Evolutionary conservation across 75 land plant genomes (phyloP).

Genomic region (Pinus taeda): DNA sequence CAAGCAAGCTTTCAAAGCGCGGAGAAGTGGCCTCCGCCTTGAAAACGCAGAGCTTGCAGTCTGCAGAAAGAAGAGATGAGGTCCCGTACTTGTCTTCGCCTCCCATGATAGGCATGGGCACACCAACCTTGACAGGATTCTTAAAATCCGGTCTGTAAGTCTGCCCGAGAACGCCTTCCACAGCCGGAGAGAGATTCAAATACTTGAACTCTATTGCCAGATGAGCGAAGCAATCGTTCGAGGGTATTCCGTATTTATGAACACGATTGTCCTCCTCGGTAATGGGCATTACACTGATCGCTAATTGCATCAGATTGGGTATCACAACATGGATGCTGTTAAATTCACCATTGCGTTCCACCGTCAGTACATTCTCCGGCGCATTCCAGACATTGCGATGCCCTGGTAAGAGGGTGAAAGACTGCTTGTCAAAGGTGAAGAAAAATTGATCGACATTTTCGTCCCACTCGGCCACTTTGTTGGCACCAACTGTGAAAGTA

Average conservation of each 20-base stretch:
- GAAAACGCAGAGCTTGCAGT: slow-evolving; percentile 30
- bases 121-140: slow-evolving; percentile 62
- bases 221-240: slow-evolving; percentile 51
- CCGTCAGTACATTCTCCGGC: neutral
- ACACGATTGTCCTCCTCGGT: slow-evolving; percentile 20
- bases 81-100: slow-evolving; percentile 61
- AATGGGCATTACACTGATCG: slow-evolving; percentile 25
- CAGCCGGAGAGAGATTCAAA: slow-evolving; percentile 22
- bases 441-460: slow-evolving; percentile 20
- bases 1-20: neutral
- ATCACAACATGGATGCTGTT: slow-evolving; percentile 24
- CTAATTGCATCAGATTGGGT: slow-evolving; percentile 10
- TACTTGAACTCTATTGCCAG: slow-evolving; percentile 53
- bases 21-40: neutral
- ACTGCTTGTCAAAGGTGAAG: slow-evolving; percentile 20
- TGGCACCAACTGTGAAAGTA: slow-evolving; percentile 26
- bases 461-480: slow-evolving; percentile 24
- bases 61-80: slow-evolving; percentile 42
- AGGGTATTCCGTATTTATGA: slow-evolving; percentile 29
- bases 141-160: slow-evolving; percentile 57
- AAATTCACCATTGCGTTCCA: slow-evolving; percentile 14
- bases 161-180: slow-evolving; percentile 58
- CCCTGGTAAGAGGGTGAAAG: slow-evolving; percentile 7
- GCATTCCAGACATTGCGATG: slow-evolving; percentile 19
- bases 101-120: slow-evolving; percentile 66